Evolutionary conservation across 2,329 filamentous ascomycete genomes (phyloP).

Genomic region (Pseudocercospora macadamiae): DNA sequence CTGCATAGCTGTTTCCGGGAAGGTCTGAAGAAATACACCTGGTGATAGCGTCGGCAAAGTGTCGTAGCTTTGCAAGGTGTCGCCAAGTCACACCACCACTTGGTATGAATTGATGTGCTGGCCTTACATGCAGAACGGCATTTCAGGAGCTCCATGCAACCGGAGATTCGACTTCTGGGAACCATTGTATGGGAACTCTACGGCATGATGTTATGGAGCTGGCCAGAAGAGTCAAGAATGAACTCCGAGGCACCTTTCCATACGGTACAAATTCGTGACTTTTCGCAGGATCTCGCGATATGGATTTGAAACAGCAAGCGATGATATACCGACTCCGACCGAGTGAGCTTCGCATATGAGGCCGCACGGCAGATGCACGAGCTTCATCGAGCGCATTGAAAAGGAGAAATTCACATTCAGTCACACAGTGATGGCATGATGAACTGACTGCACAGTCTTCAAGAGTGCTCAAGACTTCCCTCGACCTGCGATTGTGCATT

Average conservation of each 20-base stretch:
- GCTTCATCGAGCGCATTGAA: not conserved
- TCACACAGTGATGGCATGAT: not conserved
- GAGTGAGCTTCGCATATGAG: not conserved
- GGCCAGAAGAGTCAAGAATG: not conserved
- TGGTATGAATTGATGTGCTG: not conserved
- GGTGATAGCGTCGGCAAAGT: constrained; percentile 1
- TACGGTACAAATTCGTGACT: not conserved
- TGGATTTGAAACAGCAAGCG: not conserved
- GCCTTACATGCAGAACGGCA: not conserved
- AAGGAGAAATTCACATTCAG: not conserved
- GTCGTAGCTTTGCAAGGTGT: not conserved
- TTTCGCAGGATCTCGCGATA: not conserved
- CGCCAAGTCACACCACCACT: not conserved
- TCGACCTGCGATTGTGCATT: too few relatives aligned
- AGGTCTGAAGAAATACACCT: not conserved
- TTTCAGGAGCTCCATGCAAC: not conserved
- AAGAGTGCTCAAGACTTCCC: too few relatives aligned
- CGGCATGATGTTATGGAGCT: not conserved
- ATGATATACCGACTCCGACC: not conserved
- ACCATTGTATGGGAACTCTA: not conserved
- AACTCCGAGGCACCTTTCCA: not conserved
- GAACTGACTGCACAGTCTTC: not conserved
- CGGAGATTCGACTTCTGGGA: not conserved
- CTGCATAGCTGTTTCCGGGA: not conserved
- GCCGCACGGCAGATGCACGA: not conserved